phyloP scores from a whole-genome alignment of 345 rosid genomes.

The Angophora floribunda region DNA sequence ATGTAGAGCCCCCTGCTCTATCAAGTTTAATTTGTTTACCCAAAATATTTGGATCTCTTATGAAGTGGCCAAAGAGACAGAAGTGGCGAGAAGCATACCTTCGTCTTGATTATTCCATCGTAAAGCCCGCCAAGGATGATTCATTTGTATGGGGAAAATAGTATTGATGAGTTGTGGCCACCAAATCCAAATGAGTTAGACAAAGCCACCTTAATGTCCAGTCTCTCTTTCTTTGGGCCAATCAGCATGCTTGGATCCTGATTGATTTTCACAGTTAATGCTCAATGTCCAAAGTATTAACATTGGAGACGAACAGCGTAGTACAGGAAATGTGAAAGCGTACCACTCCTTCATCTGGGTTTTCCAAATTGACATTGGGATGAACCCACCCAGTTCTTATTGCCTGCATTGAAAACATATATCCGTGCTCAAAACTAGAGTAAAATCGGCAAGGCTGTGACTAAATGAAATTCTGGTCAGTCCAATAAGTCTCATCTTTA shows the following conservation, averaged over 20 bases:
- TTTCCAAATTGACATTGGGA: slow-evolving; percentile 22
- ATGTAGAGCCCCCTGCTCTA: background rate
- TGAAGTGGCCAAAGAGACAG: background rate
- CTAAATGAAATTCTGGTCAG: background rate
- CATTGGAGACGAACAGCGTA: background rate
- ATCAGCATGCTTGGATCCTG: slow-evolving; percentile 13
- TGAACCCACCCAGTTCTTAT: slow-evolving; percentile 31
- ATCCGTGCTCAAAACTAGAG: background rate
- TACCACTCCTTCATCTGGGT: slow-evolving; percentile 21
- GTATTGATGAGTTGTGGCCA: slow-evolving; percentile 23
- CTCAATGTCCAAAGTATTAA: background rate
- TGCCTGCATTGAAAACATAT: slow-evolving; percentile 6
- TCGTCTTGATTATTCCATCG: background rate
- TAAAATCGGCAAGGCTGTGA: background rate
- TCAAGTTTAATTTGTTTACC: background rate
- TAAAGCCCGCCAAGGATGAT: background rate
- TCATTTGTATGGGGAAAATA: slow-evolving; percentile 11
- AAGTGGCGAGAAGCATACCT: background rate
- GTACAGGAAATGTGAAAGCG: background rate
- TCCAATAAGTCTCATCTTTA: background rate
- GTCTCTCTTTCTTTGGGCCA: slow-evolving; percentile 16
- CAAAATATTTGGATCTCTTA: background rate
- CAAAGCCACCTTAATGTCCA: slow-evolving; percentile 18
- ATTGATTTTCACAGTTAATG: background rate
- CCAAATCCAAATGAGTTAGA: slow-evolving; percentile 28